A percentile compares a stretch with the other conserved stretches of the same genome.
These are phyloP conservation scores for Cladophialophora immunda DNA, from an alignment of 2,329 filamentous ascomycete species.

Conservation along the genomic window DNA sequence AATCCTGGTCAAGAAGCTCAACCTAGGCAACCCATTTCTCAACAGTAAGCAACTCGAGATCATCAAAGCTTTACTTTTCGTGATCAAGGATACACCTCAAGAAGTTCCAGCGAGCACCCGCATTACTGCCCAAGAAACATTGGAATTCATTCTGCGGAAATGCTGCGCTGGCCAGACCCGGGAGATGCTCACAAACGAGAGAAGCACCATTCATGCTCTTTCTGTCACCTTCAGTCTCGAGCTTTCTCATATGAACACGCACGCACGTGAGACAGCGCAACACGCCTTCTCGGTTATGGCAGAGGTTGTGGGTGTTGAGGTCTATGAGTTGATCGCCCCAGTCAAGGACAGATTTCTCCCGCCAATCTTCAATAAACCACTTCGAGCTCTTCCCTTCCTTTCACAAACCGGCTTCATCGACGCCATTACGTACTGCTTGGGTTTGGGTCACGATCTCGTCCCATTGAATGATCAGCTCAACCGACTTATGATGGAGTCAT, in stretches of 20 bases:
- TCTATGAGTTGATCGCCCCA: conserved; percentile 87
- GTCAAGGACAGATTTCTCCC: conserved; percentile 89
- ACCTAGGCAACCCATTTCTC: conserved; percentile 85
- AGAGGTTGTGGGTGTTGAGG: conserved; percentile 76
- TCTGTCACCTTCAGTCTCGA: conserved; percentile 88
- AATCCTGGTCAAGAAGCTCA: conserved; percentile 82
- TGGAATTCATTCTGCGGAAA: conserved; percentile 79
- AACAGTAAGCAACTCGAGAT: conserved; percentile 84
- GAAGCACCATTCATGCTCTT: conserved; percentile 74
- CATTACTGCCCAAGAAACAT: conserved; percentile 79
- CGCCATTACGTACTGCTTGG: conserved; percentile 93
- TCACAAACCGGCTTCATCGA: conserved; percentile 99
- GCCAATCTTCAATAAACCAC: conserved; percentile 93
- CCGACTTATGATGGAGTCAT: conserved; percentile 87
- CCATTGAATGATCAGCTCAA: conserved; percentile 92
- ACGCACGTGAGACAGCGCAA: conserved; percentile 88
- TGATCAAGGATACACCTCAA: conserved; percentile 97
- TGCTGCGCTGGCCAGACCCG: conserved; percentile 83
- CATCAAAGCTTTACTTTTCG: conserved; percentile 89
- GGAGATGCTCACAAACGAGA: conserved; percentile 75
- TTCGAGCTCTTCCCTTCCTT: conserved; percentile 89
- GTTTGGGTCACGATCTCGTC: conserved; percentile 86
- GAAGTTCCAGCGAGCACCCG: conserved; percentile 92
- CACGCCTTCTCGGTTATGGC: conserved; percentile 82
- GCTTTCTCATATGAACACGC: conserved; percentile 92